Conservation (phyloP, 2,329 filamentous ascomycete genomes). For the Phialophora macrospora region DNA sequence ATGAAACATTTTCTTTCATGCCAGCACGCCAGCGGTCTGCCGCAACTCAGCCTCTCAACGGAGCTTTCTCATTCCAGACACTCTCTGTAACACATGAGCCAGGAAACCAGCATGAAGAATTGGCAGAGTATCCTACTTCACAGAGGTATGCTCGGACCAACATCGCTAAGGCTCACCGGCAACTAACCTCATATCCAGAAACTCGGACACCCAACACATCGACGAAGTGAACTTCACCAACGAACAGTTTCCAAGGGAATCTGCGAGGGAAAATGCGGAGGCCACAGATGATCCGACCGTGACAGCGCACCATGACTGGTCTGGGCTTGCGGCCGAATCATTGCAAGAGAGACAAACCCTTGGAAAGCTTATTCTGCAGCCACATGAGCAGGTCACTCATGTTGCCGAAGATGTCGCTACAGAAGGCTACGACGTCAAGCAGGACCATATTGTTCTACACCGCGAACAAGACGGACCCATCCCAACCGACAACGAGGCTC, state of each 20-base stretch:
- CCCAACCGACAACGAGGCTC: background rate
- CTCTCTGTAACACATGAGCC: background rate
- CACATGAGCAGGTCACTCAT: background rate
- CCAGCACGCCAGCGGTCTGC: background rate
- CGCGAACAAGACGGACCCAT: background rate
- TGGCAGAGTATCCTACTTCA: background rate
- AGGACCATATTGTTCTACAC: background rate
- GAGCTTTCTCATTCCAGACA: background rate
- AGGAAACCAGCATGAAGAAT: background rate
- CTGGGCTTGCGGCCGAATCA: background rate
- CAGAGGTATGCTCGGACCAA: background rate
- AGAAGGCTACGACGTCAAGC: background rate
- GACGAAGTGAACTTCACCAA: background rate
- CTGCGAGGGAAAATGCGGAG: background rate
- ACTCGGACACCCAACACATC: background rate
- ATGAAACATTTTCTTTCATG: slow-evolving; percentile 16
- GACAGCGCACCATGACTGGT: background rate
- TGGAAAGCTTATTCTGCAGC: background rate
- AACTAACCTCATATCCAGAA: background rate
- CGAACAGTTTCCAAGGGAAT: background rate
- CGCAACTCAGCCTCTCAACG: background rate
- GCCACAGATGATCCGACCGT: background rate
- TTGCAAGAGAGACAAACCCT: background rate
- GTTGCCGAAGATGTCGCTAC: background rate
- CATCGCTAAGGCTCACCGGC: background rate